Conservation (phyloP, 163 green algal species). For the Coccomyxa subellipsoidea region DNA sequence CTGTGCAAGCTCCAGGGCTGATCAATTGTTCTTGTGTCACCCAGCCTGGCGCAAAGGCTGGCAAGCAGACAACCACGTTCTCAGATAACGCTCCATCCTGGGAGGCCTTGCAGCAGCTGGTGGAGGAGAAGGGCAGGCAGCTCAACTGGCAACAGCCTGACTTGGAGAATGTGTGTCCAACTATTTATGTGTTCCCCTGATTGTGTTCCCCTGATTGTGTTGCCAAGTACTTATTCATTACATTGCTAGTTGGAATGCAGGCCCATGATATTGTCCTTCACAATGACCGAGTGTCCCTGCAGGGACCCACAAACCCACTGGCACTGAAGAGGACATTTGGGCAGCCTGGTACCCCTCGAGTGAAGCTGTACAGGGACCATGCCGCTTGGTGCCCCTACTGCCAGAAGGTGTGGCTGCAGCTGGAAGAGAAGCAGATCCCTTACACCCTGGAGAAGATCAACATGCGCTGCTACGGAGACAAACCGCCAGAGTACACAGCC, state of each 20-base stretch:
- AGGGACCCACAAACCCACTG: slow-evolving; percentile 56
- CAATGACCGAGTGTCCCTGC: slow-evolving; percentile 9
- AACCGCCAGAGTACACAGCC: slow-evolving; percentile 55
- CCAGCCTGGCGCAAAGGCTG: too few species aligned
- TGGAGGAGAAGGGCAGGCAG: slow-evolving; percentile 30
- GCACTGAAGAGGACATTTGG: slow-evolving; percentile 76
- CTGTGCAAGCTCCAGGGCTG: too few species aligned
- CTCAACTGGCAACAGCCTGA: slow-evolving; percentile 18
- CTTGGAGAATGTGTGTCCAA: slow-evolving; percentile 29
- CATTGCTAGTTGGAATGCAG: neutral
- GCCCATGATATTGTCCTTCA: neutral
- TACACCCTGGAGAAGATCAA: slow-evolving; percentile 90
- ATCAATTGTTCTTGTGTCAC: neutral
- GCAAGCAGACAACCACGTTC: slow-evolving; percentile 24
- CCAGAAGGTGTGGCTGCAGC: slow-evolving; percentile 70
- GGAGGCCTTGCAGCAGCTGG: slow-evolving; percentile 46
- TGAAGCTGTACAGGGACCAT: slow-evolving; percentile 73
- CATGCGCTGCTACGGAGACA: slow-evolving; percentile 96
- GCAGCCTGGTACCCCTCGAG: slow-evolving; percentile 22
- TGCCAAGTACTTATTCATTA: too few species aligned
- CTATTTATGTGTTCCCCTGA: too few species aligned
- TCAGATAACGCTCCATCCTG: slow-evolving; percentile 54
- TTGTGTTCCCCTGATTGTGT: too few species aligned
- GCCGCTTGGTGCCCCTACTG: slow-evolving; percentile 50
- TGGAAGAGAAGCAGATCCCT: slow-evolving; percentile 80